Conservation (phyloP, 495 filamentous ascomycete species). For the Clavariopsis aquatica region DNA sequence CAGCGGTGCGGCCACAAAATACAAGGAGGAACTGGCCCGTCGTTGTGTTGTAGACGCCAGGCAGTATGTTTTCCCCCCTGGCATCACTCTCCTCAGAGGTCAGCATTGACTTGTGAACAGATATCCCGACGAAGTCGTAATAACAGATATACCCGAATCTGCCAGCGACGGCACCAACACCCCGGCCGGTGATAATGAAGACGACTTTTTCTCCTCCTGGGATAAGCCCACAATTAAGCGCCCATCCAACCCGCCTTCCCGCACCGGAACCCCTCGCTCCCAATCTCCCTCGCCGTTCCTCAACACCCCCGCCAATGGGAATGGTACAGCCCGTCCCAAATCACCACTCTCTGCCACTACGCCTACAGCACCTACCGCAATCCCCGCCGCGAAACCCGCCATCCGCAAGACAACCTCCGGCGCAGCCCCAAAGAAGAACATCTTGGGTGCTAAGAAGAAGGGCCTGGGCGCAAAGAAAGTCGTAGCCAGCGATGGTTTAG, state of each 20-base stretch:
- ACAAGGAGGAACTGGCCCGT: slow-evolving; percentile 91
- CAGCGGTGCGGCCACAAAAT: slow-evolving; percentile 86
- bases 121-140: slow-evolving; percentile 81
- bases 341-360: slow-evolving; percentile 72
- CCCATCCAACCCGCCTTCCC: slow-evolving; percentile 88
- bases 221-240: slow-evolving; percentile 97
- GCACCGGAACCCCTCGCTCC: slow-evolving; percentile 81
- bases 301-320: slow-evolving; percentile 67
- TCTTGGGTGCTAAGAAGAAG: slow-evolving; percentile 91
- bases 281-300: slow-evolving; percentile 89
- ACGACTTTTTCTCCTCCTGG: slow-evolving; percentile 99
- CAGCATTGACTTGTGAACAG: slow-evolving; percentile 48
- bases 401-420: slow-evolving; percentile 69
- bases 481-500: slow-evolving; percentile 66
- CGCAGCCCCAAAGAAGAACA: slow-evolving; percentile 79
- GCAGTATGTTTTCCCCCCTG: slow-evolving; percentile 58
- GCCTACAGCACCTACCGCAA: slow-evolving; percentile 58
- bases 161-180: slow-evolving; percentile 62
- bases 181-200: slow-evolving; percentile 73
- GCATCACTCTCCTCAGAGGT: background rate
- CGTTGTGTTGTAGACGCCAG: slow-evolving; percentile 76
- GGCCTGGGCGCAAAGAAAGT: slow-evolving; percentile 90
- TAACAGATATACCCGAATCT: slow-evolving; percentile 70
- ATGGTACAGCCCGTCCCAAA: slow-evolving; percentile 69
- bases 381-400: slow-evolving; percentile 71